These are phyloP conservation scores for Vicia villosa DNA, from an alignment of 306 rosid genomes.

Conservation along the genomic window DNA sequence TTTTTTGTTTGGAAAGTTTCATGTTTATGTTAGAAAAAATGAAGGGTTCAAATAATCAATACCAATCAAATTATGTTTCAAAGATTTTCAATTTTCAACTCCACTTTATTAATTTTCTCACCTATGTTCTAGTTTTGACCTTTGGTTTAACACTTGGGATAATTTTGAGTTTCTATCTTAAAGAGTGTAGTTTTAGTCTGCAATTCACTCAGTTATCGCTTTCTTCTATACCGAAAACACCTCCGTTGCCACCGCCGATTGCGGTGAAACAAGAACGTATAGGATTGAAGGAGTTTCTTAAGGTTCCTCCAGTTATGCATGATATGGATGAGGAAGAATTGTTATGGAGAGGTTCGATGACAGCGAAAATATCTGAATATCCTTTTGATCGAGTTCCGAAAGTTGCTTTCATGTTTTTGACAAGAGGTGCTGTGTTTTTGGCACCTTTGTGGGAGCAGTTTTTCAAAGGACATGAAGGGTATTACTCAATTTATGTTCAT, in stretches of 20 bases:
- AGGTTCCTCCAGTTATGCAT: slow-evolving; percentile 54
- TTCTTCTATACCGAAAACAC: slow-evolving; percentile 38
- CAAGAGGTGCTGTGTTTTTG: slow-evolving; percentile 67
- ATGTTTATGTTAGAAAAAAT: slow-evolving; percentile 25
- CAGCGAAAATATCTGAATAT: slow-evolving; percentile 46
- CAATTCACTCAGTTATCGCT: slow-evolving; percentile 60
- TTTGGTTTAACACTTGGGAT: slow-evolving; percentile 67
- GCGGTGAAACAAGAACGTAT: slow-evolving; percentile 28
- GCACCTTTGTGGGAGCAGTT: slow-evolving; percentile 87
- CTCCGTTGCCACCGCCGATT: slow-evolving; percentile 5
- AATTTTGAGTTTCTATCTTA: slow-evolving; percentile 48
- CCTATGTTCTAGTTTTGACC: slow-evolving; percentile 50
- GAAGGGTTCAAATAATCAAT: slow-evolving; percentile 45
- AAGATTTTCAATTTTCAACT: slow-evolving; percentile 45
- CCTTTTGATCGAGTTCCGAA: slow-evolving; percentile 69
- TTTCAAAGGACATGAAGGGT: slow-evolving; percentile 71
- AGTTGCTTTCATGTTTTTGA: slow-evolving; percentile 87
- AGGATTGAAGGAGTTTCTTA: slow-evolving; percentile 56
- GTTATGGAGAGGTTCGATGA: slow-evolving; percentile 87
- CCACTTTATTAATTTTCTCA: slow-evolving; percentile 45
- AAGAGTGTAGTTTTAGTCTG: slow-evolving; percentile 55
- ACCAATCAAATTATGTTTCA: slow-evolving; percentile 41
- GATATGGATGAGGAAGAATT: slow-evolving; percentile 73
- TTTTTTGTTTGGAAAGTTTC: neutral
- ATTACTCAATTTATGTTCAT: slow-evolving; percentile 78